Evolutionary conservation across 2,329 filamentous ascomycete species (phyloP), one percentile per base, ranked within the genome.

Genomic region (Cercospora janseana): DNA sequence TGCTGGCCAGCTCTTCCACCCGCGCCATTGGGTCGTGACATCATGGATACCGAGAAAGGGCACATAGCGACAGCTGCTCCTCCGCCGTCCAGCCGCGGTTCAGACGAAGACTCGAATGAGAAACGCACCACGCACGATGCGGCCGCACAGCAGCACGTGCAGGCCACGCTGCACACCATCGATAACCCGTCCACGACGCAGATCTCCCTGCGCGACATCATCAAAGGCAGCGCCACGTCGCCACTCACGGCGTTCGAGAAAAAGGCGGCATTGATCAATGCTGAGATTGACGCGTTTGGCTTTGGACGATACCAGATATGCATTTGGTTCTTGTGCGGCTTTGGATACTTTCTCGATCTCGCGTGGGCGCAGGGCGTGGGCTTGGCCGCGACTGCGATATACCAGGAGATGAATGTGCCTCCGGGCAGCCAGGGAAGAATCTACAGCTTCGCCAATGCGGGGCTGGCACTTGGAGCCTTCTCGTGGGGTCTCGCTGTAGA

Each of bases 341-440:
- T 79, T 29, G 78, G 78, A 1, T 80, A 79, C 59, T 65, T 79
- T 35, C 69, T 82, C 34, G 79, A 82, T 56, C 65, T 81, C 16
- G 69, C 79, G 32, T 82, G 79, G 77, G 77, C 79, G 3, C 79
- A 82, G 56, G 79, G 76, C 0, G 79, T 82, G 57, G 78, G 78
- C n/a, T 70, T 82, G 3, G 71, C 80, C 0, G 64, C 80, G 8
- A 73, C 72, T 6, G 75, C 79, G 4, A 63, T 82, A 46, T 70
- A 80, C 57, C 78, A 81, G 60, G 79, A 82, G 61, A 62, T 82
- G 15, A 78, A 77, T 1, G 80, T 82, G 50, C 60, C 65, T 8
- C 58, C 57, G 56, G 58, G 65, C 37, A 55, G 74, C 41, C 68
- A 67, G 9, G 73, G 74, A 51, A 79, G 79, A 42, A 75, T 82